Percentiles rank a stretch among this genome's conserved stretches.
Conservation (phyloP, 164 flowering plant genomes). For the Cinnamomum micranthum region DNA sequence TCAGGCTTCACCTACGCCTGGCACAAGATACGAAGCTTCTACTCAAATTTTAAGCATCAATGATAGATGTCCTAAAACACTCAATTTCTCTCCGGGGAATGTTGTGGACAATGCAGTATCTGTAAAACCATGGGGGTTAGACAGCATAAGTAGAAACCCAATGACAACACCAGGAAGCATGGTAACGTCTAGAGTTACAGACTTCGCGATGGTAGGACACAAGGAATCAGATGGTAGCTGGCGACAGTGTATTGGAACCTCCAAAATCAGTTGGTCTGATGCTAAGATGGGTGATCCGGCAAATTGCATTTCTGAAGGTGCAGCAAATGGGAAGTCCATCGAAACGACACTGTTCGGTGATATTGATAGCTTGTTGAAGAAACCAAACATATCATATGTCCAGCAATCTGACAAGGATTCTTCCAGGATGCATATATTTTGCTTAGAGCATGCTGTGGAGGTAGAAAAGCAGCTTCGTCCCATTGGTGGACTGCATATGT, state of each 20-base stretch:
- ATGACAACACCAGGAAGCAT: conserved; percentile 6
- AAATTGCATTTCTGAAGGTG: conserved; percentile 15
- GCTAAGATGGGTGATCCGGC: conserved; percentile 12
- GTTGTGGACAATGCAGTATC: conserved; percentile 17
- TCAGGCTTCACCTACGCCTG: conserved; percentile 13
- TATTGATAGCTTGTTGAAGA: conserved; percentile 22
- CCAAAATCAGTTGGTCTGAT: conserved; percentile 9
- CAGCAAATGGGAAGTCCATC: conserved; percentile 12
- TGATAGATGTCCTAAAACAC: conserved; percentile 1
- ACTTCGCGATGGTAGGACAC: background rate
- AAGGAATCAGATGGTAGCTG: conserved; percentile 7
- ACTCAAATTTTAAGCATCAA: background rate
- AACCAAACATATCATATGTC: conserved; percentile 20
- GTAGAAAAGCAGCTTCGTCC: conserved; percentile 71
- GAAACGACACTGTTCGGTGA: conserved; percentile 22
- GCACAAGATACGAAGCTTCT: conserved; percentile 18
- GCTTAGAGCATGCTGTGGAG: conserved; percentile 95
- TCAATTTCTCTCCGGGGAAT: conserved; percentile 20
- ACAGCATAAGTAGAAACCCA: conserved; percentile 22
- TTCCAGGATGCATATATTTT: conserved; percentile 80
- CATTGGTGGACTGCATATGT: conserved; percentile 73
- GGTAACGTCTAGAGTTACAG: background rate
- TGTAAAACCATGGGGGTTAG: conserved; percentile 24
- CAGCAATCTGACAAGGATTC: conserved; percentile 60
- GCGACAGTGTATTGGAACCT: conserved; percentile 4